A percentile compares a stretch with the other conserved stretches of the same genome.
Evolutionary conservation across 441 rosid species (phyloP).

Genomic region (Hura crepitans): DNA sequence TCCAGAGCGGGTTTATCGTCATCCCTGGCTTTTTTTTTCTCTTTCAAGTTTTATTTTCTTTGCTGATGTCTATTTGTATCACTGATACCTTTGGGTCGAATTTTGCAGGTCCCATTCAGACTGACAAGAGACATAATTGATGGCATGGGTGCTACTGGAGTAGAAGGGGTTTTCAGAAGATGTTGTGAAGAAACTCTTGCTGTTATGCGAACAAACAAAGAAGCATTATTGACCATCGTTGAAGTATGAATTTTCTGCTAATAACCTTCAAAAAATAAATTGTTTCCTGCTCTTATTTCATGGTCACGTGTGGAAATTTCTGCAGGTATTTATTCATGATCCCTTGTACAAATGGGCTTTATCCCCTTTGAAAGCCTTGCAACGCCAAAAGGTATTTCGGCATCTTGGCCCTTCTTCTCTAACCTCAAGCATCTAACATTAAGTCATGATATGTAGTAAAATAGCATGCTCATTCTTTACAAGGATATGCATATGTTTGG

Average conservation of each 20-base stretch:
- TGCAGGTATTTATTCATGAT: constrained; percentile 98
- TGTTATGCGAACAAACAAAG: constrained; percentile 95
- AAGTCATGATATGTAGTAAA: background rate
- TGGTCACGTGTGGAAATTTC: constrained; percentile 18
- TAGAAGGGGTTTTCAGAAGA: constrained; percentile 93
- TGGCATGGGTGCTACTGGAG: constrained; percentile 98
- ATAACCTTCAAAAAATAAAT: background rate
- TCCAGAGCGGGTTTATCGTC: constrained; percentile 71
- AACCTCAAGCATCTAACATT: background rate
- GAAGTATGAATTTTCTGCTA: constrained; percentile 50
- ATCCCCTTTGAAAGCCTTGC: constrained; percentile 96
- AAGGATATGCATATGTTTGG: background rate
- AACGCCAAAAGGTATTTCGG: constrained; percentile 84
- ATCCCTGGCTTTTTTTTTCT: constrained; percentile 15
- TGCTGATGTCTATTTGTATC: constrained; percentile 15
- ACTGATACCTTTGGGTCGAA: constrained; percentile 18
- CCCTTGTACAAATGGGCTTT: constrained; percentile 98
- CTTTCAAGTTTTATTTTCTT: constrained; percentile 5
- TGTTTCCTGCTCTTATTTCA: constrained; percentile 7
- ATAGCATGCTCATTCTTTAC: background rate
- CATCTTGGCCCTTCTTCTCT: constrained; percentile 10
- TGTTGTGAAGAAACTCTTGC: constrained; percentile 95
- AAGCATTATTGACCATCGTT: constrained; percentile 86
- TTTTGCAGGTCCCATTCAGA: constrained; percentile 86
- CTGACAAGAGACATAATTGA: constrained; percentile 90